Conservation (phyloP, 345 rosid genomes). For the Corchorus capsularis region DNA sequence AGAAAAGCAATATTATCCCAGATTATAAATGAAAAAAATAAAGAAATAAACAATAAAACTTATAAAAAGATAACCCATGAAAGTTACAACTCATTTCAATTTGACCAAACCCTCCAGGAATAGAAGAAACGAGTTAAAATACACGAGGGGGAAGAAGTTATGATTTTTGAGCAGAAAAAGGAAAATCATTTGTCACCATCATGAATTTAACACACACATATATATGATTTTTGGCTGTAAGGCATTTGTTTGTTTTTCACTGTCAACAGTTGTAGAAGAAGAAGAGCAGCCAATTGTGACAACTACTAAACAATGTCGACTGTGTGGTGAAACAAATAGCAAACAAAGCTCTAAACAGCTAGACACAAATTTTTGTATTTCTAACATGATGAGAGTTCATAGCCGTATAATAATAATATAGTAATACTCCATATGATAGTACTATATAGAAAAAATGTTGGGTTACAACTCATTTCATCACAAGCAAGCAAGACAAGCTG, state of each 20-base stretch:
- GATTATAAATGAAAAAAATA: not conserved
- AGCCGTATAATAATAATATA: not conserved
- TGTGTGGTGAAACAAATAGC: not conserved
- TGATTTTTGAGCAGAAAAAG: not conserved
- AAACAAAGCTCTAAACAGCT: not conserved
- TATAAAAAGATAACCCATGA: not conserved
- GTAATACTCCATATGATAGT: too few species aligned
- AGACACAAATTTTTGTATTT: not conserved
- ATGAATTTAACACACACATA: not conserved
- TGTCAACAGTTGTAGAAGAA: not conserved
- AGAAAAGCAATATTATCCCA: not conserved
- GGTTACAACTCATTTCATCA: slow-evolving; percentile 6
- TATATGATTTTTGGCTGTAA: not conserved
- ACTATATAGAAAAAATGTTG: not conserved
- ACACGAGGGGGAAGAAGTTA: not conserved
- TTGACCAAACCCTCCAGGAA: not conserved
- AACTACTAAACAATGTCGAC: slow-evolving; percentile 1
- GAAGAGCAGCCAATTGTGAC: not conserved
- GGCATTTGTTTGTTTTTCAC: not conserved
- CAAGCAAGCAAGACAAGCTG: not conserved
- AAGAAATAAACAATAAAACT: not conserved
- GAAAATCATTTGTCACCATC: not conserved
- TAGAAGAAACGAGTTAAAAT: not conserved
- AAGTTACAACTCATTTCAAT: not conserved
- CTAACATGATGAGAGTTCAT: not conserved